Conservation (phyloP, 169 alveolate species). For the Cystoisospora suis region DNA sequence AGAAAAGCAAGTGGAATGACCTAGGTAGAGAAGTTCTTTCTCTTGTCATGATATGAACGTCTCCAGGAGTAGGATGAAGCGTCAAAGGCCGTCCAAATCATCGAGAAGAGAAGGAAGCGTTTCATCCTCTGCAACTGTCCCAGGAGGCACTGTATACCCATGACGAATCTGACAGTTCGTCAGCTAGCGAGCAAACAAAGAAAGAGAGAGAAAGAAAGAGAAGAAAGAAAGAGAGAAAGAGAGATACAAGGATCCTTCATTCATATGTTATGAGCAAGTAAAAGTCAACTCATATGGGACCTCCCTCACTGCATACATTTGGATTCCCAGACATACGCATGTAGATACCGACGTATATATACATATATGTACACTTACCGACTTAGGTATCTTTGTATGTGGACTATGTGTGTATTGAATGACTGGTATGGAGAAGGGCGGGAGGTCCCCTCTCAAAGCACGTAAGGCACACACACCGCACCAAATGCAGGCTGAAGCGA, state of each 20-base stretch:
- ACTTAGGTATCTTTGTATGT: neutral
- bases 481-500: too few species aligned
- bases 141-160: slow-evolving; percentile 63
- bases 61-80: too few species aligned
- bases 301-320: neutral
- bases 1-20: too few species aligned
- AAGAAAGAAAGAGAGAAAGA: neutral
- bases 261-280: neutral
- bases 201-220: neutral
- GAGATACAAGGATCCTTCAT: neutral
- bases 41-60: too few species aligned
- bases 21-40: too few species aligned
- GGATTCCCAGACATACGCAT: neutral
- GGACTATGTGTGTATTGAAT: too few species aligned
- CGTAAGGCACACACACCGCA: too few species aligned
- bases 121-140: slow-evolving; percentile 62
- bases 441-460: too few species aligned
- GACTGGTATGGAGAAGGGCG: too few species aligned
- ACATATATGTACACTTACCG: neutral
- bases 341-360: neutral
- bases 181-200: slow-evolving; percentile 19
- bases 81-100: too few species aligned
- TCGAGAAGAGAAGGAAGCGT: slow-evolving; percentile 57
- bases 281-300: neutral
- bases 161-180: slow-evolving; percentile 58